Evolutionary conservation across 345 rosid species (phyloP), one percentile per base, ranked within the genome.

Genomic region (Limnanthes douglasii): DNA sequence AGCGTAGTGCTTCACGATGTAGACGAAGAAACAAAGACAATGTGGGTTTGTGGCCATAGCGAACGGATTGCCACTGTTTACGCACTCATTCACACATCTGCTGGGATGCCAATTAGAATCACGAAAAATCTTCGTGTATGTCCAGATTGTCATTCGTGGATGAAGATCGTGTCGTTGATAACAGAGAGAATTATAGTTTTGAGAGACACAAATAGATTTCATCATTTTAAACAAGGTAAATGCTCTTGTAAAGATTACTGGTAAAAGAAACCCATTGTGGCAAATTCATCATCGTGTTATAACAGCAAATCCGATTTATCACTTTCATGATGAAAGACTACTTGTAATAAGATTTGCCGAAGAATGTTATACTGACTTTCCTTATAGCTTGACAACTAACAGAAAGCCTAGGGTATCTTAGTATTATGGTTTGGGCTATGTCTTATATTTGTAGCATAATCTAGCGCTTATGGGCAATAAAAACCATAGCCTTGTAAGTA

Each of bases 201-300:
- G 6, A 63, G 85, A 51, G 85, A 75, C 24, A 72, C 76, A 0
- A 75, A 71, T 43, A 66, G 77, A 11, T 72, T 72, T 49, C 80
- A 75, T 55, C 80, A 58, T 48, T 72, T 75, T 17, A 51, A 43
- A 18, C 51, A 37, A 1, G 86, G 77, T 1, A 12, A 37, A 8
- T 75, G 86, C 41, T 75, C 86, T 27, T 75, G 77, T 41, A 59
- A 62, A 47, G 74, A 75, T 26, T 69, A 54, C 44, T 69, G 86
- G 81, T 72, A 41, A 53, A n/a, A n/a, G n/a, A n/a, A n/a, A n/a
- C n/a, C n/a, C n/a, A n/a, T n/a, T n/a, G n/a, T n/a, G n/a, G n/a
- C n/a, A n/a, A n/a, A n/a, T n/a, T n/a, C n/a, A n/a, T n/a, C n/a
- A n/a, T n/a, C n/a, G n/a, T n/a, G n/a, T n/a, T n/a, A n/a, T n/a